phyloP scores from a whole-genome alignment of 2,329 filamentous ascomycete species.

The Microdochium trichocladiopsis region DNA sequence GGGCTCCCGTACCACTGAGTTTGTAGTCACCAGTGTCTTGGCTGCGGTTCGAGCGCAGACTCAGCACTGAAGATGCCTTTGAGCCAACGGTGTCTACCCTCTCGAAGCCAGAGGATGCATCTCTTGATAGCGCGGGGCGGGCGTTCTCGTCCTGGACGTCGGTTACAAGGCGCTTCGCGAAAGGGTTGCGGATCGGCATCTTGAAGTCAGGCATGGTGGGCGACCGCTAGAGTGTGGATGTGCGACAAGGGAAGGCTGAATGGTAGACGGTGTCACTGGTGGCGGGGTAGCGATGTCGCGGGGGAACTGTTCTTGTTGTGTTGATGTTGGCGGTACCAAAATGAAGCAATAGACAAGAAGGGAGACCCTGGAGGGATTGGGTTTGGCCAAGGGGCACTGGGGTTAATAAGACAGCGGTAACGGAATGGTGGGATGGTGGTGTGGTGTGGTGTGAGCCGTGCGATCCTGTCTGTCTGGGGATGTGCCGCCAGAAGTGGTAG shows the following conservation, averaged over 20 bases:
- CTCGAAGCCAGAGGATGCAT: constrained; percentile 48
- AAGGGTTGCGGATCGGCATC: constrained; percentile 71
- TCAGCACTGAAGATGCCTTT: constrained; percentile 54
- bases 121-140: constrained; percentile 30
- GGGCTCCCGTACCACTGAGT: constrained; percentile 60
- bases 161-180: constrained; percentile 44
- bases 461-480: background rate
- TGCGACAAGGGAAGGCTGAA: too few relatives aligned
- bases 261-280: too few relatives aligned
- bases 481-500: background rate
- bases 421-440: background rate
- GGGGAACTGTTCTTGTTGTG: too few relatives aligned
- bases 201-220: background rate
- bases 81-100: constrained; percentile 56
- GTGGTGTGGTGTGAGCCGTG: background rate
- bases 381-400: background rate
- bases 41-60: constrained; percentile 52
- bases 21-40: constrained; percentile 68
- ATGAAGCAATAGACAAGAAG: background rate
- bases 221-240: background rate
- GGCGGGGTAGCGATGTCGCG: too few relatives aligned
- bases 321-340: background rate
- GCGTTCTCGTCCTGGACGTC: constrained; percentile 46
- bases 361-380: background rate
- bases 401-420: background rate